Percentiles rank a stretch among this genome's conserved stretches.
These are phyloP conservation scores for Micractinium sp. DNA, from an alignment of 139 green algal genomes.

Conservation along the genomic window DNA sequence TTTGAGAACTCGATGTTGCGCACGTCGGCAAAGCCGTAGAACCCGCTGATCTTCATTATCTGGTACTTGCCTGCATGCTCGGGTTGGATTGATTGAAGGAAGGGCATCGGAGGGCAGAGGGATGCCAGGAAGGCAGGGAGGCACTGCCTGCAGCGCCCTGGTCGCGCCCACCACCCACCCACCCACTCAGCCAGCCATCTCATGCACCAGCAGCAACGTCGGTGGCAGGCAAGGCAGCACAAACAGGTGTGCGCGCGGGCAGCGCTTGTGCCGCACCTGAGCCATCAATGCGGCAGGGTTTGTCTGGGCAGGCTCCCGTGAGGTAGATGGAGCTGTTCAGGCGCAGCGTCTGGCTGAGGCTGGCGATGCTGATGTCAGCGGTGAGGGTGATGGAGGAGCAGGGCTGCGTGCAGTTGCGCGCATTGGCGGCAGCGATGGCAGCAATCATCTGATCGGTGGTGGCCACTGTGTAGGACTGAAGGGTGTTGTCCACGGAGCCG, in stretches of 20 bases:
- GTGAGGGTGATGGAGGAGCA: constrained; percentile 28
- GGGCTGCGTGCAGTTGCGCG: constrained; percentile 25
- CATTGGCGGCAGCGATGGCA: neutral
- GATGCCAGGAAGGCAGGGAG: neutral
- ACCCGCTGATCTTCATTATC: constrained; percentile 1
- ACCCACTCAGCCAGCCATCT: neutral
- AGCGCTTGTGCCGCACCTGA: constrained; percentile 1
- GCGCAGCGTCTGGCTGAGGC: neutral
- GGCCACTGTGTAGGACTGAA: constrained; percentile 7
- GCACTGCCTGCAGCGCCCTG: neutral
- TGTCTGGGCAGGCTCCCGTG: neutral
- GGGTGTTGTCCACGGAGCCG: neutral
- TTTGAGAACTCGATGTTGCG: constrained; percentile 9
- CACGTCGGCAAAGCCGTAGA: constrained; percentile 4
- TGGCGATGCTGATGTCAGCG: neutral
- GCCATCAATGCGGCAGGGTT: constrained; percentile 24
- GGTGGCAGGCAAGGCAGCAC: neutral
- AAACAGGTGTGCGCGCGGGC: neutral
- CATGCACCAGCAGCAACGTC: neutral
- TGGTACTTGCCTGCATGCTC: neutral
- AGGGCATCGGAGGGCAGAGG: neutral
- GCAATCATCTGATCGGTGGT: neutral
- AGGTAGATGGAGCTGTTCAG: neutral
- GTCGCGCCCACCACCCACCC: neutral
- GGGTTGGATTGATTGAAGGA: neutral